These are phyloP conservation scores for Cercis canadensis DNA, from an alignment of 306 rosid species.

Conservation along the genomic window DNA sequence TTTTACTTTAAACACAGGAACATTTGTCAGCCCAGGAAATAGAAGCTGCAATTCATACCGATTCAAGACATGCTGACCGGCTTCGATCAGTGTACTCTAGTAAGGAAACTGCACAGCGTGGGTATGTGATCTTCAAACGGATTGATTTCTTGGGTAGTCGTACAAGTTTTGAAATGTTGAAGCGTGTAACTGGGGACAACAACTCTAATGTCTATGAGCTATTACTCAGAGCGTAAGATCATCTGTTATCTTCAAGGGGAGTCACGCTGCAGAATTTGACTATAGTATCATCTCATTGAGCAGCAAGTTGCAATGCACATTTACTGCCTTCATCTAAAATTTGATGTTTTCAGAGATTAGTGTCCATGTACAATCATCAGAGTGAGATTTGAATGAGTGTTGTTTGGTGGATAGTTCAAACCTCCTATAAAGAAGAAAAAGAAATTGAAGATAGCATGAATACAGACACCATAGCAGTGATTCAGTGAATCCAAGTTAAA, in stretches of 20 bases:
- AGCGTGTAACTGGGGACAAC: conserved; percentile 85
- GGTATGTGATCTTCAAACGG: conserved; percentile 65
- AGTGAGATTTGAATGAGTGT: too few relatives aligned
- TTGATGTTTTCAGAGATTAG: too few relatives aligned
- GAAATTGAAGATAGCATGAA: too few relatives aligned
- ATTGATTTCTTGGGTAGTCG: conserved; percentile 88
- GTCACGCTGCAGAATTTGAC: conserved; percentile 46
- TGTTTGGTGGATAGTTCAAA: too few relatives aligned
- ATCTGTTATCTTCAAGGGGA: neutral
- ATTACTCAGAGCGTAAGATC: conserved; percentile 76
- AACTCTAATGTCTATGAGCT: conserved; percentile 92
- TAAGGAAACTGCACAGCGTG: conserved; percentile 64
- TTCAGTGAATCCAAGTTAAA: too few relatives aligned
- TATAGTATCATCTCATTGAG: conserved; percentile 44
- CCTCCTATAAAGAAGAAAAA: too few relatives aligned
- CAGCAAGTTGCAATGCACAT: too few relatives aligned
- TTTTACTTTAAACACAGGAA: conserved; percentile 57
- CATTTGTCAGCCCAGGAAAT: conserved; percentile 77
- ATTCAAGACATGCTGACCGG: conserved; percentile 90
- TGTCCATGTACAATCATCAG: too few relatives aligned
- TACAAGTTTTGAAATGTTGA: conserved; percentile 86
- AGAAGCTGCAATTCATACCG: conserved; percentile 87
- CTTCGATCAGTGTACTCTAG: conserved; percentile 77
- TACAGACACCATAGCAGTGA: too few relatives aligned
- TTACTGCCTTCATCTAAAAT: neutral